phyloP scores from a whole-genome alignment of 1,139 yeast genomes.

The Citeromyces siamensis region DNA sequence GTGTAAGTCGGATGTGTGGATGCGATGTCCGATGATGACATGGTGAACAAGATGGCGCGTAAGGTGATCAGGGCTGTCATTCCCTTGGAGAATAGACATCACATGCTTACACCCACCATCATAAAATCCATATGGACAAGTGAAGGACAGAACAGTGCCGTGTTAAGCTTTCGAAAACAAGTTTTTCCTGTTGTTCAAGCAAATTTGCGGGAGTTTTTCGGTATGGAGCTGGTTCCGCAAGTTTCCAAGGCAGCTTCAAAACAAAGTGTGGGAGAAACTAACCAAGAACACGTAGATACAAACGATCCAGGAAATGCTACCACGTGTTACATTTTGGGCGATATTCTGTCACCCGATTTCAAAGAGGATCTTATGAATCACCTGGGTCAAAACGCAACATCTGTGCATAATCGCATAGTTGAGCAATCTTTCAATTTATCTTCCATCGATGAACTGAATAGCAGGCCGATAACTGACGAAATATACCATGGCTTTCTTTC shows the following conservation, averaged over 20 bases:
- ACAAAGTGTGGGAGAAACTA: conserved; percentile 3
- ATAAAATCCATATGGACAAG: conserved; percentile 15
- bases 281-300: conserved; percentile 3
- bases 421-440: conserved; percentile 2
- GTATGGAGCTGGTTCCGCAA: conserved; percentile 13
- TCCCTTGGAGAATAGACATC: conserved; percentile 15
- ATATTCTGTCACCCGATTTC: conserved; percentile 10
- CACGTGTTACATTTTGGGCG: conserved; percentile 14
- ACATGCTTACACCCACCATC: conserved; percentile 13
- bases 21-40: too few species aligned
- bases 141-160: conserved; percentile 12
- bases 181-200: conserved; percentile 10
- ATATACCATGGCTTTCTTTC: conserved; percentile 19
- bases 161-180: conserved; percentile 12
- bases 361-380: conserved; percentile 10
- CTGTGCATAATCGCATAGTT: neutral
- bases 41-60: conserved; percentile 1
- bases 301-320: neutral
- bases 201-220: conserved; percentile 10
- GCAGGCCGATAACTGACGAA: conserved; percentile 14
- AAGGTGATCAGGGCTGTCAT: conserved; percentile 13
- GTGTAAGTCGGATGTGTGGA: too few species aligned
- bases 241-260: conserved; percentile 5
- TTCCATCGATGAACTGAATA: conserved; percentile 8
- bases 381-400: neutral